These are phyloP conservation scores for Boletus holoroseus DNA, from an alignment of 1,284 basidiomycete species.

Conservation along the genomic window DNA sequence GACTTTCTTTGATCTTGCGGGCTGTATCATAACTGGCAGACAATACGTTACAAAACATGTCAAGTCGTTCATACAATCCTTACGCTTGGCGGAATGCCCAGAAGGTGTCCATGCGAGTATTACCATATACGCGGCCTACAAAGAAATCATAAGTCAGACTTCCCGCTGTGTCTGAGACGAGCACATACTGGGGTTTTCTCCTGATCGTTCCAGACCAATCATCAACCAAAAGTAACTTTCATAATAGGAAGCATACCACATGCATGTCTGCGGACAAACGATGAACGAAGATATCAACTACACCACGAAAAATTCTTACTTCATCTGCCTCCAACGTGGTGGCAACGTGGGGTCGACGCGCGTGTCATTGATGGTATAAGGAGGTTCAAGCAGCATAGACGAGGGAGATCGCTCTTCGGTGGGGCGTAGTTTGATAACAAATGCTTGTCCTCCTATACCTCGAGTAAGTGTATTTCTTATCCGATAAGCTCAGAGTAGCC, in stretches of 20 bases:
- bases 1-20: constrained; percentile 63
- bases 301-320: constrained; percentile 26
- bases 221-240: constrained; percentile 1
- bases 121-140: constrained; percentile 27
- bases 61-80: constrained; percentile 6
- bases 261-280: constrained; percentile 36
- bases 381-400: constrained; percentile 48
- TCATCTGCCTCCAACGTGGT: constrained; percentile 50
- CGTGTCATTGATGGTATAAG: constrained; percentile 37
- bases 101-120: constrained; percentile 47
- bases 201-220: constrained; percentile 6
- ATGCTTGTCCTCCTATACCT: constrained; percentile 45
- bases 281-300: constrained; percentile 8
- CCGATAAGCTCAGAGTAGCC: neutral
- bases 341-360: constrained; percentile 30
- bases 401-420: constrained; percentile 43
- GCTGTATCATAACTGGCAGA: constrained; percentile 59
- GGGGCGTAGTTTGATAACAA: constrained; percentile 49
- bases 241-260: constrained; percentile 35
- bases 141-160: neutral
- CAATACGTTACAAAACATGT: constrained; percentile 1
- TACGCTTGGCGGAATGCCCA: constrained; percentile 51
- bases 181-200: constrained; percentile 28
- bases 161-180: neutral
- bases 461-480: constrained; percentile 9